phyloP scores from a whole-genome alignment of 768 basidiomycete genomes.

The Lactarius sanguifluus region DNA sequence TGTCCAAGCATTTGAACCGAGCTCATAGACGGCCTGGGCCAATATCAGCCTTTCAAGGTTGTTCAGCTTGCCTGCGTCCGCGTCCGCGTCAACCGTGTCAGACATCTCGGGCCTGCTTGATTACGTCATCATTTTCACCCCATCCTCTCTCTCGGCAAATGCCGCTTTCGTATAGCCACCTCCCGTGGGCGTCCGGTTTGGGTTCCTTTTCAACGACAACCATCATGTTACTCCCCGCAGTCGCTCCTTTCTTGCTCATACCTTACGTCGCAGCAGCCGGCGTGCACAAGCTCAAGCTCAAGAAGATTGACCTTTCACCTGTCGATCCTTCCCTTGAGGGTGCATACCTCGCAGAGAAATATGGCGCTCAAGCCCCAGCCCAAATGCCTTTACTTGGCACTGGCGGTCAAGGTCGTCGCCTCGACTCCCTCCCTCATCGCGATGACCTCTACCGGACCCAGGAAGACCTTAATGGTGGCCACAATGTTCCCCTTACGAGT shows the following conservation, averaged over 20 bases:
- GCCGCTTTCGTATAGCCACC: neutral
- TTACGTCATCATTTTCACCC: conserved; percentile 16
- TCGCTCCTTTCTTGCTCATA: conserved; percentile 45
- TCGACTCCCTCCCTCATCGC: conserved; percentile 45
- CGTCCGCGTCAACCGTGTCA: neutral
- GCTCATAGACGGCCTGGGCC: conserved; percentile 83
- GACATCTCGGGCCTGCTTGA: neutral
- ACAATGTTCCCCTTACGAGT: conserved; percentile 89
- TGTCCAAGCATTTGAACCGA: conserved; percentile 69
- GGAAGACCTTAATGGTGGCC: conserved; percentile 70
- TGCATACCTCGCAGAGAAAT: conserved; percentile 92
- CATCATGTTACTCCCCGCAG: conserved; percentile 46
- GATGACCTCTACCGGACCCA: conserved; percentile 80
- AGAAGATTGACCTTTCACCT: conserved; percentile 70
- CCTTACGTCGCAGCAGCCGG: conserved; percentile 52
- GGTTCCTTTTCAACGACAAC: conserved; percentile 33
- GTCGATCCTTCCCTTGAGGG: conserved; percentile 68
- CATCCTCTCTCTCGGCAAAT: conserved; percentile 9
- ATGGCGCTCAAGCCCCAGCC: conserved; percentile 60
- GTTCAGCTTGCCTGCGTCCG: conserved; percentile 24
- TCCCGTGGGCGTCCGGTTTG: neutral
- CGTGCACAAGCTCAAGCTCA: conserved; percentile 84
- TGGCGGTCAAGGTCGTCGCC: conserved; percentile 67
- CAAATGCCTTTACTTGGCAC: conserved; percentile 65
- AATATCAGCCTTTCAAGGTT: conserved; percentile 75